Evolutionary conservation across 768 basidiomycete species (phyloP).

Genomic region (Boletus insuetus): DNA sequence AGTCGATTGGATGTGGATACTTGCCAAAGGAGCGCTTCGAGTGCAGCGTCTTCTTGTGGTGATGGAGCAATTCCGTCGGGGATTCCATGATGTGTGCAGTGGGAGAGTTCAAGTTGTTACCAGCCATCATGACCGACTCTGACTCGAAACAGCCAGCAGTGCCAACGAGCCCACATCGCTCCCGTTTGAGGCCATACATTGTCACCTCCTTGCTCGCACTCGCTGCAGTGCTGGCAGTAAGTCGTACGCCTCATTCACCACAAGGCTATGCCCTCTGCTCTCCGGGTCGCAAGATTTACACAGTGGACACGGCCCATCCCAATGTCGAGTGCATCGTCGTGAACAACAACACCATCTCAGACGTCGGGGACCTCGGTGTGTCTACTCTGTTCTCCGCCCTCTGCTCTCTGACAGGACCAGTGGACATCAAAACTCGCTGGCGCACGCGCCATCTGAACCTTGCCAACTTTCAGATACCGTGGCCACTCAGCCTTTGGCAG

Average conservation of each 20-base stretch:
- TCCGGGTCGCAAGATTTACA: conserved; percentile 53
- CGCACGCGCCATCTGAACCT: not conserved
- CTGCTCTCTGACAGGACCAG: conserved; percentile 11
- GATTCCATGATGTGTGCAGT: conserved; percentile 16
- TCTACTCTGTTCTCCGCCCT: not conserved
- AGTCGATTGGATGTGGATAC: conserved; percentile 59
- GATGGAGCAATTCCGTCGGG: conserved; percentile 15
- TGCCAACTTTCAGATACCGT: conserved; percentile 19
- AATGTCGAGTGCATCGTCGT: conserved; percentile 63
- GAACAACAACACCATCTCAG: conserved; percentile 43
- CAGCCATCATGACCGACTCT: not conserved
- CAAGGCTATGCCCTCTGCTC: conserved; percentile 60
- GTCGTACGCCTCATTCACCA: not conserved
- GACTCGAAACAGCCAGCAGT: not conserved
- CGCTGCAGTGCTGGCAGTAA: not conserved
- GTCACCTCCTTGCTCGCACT: conserved; percentile 8
- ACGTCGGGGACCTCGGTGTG: conserved; percentile 50
- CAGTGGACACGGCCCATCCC: conserved; percentile 54
- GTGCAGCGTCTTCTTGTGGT: conserved; percentile 35
- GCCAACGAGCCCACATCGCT: not conserved
- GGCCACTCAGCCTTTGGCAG: conserved; percentile 22
- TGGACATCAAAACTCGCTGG: conserved; percentile 27
- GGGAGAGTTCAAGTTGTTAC: not conserved
- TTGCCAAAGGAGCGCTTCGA: conserved; percentile 69
- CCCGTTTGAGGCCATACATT: not conserved